Base-by-base conservation (phyloP, 768 basidiomycete species). In the Psilocybe cyanescens region DNA sequence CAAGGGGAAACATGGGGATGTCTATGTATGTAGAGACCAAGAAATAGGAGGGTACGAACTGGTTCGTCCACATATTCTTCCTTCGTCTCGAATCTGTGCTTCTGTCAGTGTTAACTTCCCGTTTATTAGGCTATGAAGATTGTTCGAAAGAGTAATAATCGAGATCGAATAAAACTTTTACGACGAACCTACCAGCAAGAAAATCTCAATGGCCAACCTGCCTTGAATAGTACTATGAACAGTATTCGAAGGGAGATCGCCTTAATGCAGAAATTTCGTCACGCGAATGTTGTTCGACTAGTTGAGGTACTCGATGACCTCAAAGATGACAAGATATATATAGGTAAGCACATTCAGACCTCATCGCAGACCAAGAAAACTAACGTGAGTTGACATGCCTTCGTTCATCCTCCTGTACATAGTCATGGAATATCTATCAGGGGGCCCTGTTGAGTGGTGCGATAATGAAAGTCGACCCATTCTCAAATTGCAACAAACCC, bases 301-400 rank as follows among this genome's bases (percentile, higher is more conserved):
- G 81, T 90, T 59, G 95, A 97, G 73, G 92, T 96, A 68, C 93
- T 97, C 64, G 94, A 97, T 73, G 94, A 95, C 74, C 87, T 86
- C 47, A 80, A 82, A 39, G 86, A 87, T 46, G 89, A 91, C 65
- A 89, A 90, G 74, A 89, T 97, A 49, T 97, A 90, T 75, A 85
- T 96, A 78, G 87, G 92, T 93, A 69, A 75, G 89, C 78, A 19
- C 24, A 31, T 33, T 24, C 29, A 55, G 1, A 51, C 31, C 51
- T 41, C 31, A 14, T 19, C 30, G 33, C 57, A 28, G 53, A 29
- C 56, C 31, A 58, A 41, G 14, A 9, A 28, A 12, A 5, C 14
- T 44, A n/a, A 44, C 14, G 11, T 16, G 41, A 24, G 41, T 44
- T 44, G 41, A 31, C 29, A 29, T 51, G 24, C 11, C 31, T 49